These are phyloP conservation scores for Xylaria scruposa DNA, from an alignment of 495 filamentous ascomycete genomes.

Conservation along the genomic window DNA sequence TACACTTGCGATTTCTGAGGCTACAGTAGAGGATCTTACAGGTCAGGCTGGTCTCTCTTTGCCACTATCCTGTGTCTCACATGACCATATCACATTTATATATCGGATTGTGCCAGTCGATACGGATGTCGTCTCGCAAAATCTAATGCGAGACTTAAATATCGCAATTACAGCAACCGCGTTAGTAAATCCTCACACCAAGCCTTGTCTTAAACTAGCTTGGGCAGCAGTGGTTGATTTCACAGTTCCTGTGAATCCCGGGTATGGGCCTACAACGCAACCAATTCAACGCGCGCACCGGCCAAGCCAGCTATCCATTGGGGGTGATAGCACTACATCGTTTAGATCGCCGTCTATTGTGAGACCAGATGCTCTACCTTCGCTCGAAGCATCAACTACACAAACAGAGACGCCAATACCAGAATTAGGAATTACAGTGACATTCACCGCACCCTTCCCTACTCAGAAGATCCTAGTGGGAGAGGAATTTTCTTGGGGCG, in stretches of 20 bases:
- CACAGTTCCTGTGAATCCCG: slow-evolving; percentile 67
- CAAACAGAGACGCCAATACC: slow-evolving; percentile 55
- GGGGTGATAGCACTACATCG: slow-evolving; percentile 50
- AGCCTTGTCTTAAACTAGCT: slow-evolving; percentile 75
- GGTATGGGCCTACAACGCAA: slow-evolving; percentile 58
- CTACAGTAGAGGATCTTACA: slow-evolving; percentile 71
- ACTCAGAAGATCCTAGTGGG: slow-evolving; percentile 62
- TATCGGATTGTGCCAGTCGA: slow-evolving; percentile 73
- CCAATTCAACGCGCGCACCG: slow-evolving; percentile 71
- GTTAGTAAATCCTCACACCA: slow-evolving; percentile 61
- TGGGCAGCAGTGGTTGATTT: slow-evolving; percentile 89
- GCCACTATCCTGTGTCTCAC: slow-evolving; percentile 74
- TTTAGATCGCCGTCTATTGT: slow-evolving; percentile 54
- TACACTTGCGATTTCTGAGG: slow-evolving; percentile 68
- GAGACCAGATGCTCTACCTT: slow-evolving; percentile 61
- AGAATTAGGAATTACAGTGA: slow-evolving; percentile 77
- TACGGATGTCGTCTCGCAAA: slow-evolving; percentile 60
- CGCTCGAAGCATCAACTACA: slow-evolving; percentile 54
- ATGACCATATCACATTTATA: slow-evolving; percentile 85
- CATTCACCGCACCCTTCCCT: slow-evolving; percentile 64
- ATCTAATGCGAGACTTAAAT: slow-evolving; percentile 54
- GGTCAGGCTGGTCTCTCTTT: slow-evolving; percentile 60
- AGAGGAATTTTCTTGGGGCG: slow-evolving; percentile 80
- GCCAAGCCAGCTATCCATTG: slow-evolving; percentile 65
- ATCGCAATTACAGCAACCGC: slow-evolving; percentile 73